These are phyloP conservation scores for Platanthera zijinensis DNA, from an alignment of 106 monocot genomes.

Conservation along the genomic window DNA sequence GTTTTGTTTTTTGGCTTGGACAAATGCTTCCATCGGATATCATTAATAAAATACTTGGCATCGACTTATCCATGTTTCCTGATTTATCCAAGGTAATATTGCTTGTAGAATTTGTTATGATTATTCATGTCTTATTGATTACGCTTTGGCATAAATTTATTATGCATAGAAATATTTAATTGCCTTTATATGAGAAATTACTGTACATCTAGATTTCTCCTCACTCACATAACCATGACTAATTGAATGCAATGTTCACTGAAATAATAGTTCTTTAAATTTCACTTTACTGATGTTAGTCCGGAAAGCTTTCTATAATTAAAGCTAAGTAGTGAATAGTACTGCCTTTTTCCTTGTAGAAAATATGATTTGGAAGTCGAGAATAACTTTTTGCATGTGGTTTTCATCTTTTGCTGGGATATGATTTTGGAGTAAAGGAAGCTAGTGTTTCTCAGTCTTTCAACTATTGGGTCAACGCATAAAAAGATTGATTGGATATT, in stretches of 20 bases:
- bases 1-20: conserved; percentile 79
- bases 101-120: not conserved
- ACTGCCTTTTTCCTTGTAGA: not conserved
- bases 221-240: not conserved
- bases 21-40: conserved; percentile 58
- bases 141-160: not conserved
- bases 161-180: not conserved
- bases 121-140: not conserved
- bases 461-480: not conserved
- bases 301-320: no score
- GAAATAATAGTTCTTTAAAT: not conserved
- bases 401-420: not conserved
- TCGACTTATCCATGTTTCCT: conserved; percentile 33
- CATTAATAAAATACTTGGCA: conserved; percentile 45
- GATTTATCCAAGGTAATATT: conserved; percentile 67
- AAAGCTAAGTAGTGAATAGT: not conserved
- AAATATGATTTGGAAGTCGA: not conserved
- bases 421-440: not conserved
- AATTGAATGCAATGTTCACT: not conserved
- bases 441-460: not conserved
- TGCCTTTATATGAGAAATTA: not conserved
- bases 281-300: not conserved
- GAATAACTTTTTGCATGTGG: not conserved
- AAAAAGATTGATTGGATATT: not conserved
- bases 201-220: not conserved